Percentiles rank a stretch among this genome's conserved stretches.
Evolutionary conservation across 1,284 basidiomycete species (phyloP).

Genomic region (Thecaphora frezii): DNA sequence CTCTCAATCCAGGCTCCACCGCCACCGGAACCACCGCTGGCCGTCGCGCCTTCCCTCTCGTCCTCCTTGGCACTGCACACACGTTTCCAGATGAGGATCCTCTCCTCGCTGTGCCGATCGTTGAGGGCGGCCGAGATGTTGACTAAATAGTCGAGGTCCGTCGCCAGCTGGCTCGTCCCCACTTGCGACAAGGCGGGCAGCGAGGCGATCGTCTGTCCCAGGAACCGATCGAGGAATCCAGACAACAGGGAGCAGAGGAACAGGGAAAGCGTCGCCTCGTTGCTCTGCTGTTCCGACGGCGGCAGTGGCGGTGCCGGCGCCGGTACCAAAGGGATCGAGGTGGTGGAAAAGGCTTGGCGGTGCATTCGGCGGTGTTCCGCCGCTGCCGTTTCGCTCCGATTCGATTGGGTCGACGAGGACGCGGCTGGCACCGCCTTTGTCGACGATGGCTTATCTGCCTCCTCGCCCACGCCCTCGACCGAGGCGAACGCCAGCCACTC

Average conservation of each 20-base stretch:
- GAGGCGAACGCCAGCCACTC: constrained; percentile 66
- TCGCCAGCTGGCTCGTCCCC: constrained; percentile 80
- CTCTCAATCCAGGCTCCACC: too few relatives aligned
- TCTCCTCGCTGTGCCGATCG: constrained; percentile 14
- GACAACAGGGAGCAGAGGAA: constrained; percentile 75
- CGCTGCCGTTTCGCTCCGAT: constrained; percentile 11
- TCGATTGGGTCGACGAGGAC: constrained; percentile 64
- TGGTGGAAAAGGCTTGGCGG: constrained; percentile 22
- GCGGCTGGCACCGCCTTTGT: constrained; percentile 53
- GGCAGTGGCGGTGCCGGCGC: constrained; percentile 17
- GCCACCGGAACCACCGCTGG: too few relatives aligned
- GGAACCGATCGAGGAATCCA: constrained; percentile 64
- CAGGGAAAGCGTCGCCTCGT: constrained; percentile 68
- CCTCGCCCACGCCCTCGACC: too few relatives aligned
- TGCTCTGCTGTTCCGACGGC: constrained; percentile 14
- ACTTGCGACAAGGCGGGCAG: constrained; percentile 64
- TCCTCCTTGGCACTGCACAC: constrained; percentile 1
- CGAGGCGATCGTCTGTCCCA: constrained; percentile 61
- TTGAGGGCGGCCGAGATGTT: constrained; percentile 90
- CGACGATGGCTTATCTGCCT: too few relatives aligned
- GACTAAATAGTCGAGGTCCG: constrained; percentile 82
- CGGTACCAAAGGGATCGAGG: constrained; percentile 60
- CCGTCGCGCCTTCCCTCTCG: too few relatives aligned
- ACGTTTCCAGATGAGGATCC: constrained; percentile 21
- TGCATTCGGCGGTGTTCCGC: constrained; percentile 9